Conservation (phyloP, 2,329 filamentous ascomycete genomes). For the Grosmannia serpens region DNA sequence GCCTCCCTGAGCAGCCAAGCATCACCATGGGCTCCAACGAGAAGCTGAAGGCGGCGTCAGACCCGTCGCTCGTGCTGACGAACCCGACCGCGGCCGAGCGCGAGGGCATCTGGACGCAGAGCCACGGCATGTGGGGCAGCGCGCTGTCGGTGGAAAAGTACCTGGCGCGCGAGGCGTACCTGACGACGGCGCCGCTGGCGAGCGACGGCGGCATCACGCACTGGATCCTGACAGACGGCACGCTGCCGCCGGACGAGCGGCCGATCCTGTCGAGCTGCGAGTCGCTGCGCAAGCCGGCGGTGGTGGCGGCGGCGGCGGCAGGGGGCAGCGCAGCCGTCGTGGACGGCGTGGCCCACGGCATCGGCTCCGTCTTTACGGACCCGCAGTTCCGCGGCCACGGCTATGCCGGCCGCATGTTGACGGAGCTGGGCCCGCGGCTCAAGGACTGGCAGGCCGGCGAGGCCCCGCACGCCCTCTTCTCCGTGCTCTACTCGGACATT, state of each 20-base stretch:
- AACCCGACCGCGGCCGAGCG: conserved; percentile 47
- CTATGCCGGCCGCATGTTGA: conserved; percentile 68
- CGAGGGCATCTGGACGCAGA: conserved; percentile 40
- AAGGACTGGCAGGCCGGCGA: conserved; percentile 21
- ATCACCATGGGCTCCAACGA: conserved; percentile 22
- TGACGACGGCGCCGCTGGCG: conserved; percentile 46
- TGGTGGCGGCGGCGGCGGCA: conserved; percentile 8
- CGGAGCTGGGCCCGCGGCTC: conserved; percentile 43
- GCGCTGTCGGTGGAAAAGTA: conserved; percentile 44
- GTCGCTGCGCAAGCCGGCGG: conserved; percentile 46
- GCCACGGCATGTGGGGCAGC: conserved; percentile 46
- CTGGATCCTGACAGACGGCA: conserved; percentile 50
- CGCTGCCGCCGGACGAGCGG: conserved; percentile 26
- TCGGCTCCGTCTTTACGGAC: conserved; percentile 70
- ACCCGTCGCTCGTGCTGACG: conserved; percentile 33
- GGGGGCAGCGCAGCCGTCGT: neutral
- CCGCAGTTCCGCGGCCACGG: conserved; percentile 55
- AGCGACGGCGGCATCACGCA: conserved; percentile 45
- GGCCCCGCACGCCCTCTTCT: conserved; percentile 42
- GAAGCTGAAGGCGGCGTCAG: conserved; percentile 21
- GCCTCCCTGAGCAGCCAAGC: neutral
- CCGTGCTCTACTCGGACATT: conserved; percentile 77
- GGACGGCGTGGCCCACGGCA: conserved; percentile 57
- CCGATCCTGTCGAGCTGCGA: conserved; percentile 54
- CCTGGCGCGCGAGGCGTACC: conserved; percentile 44